Evolutionary conservation across 176 grass and related monocot species (phyloP), one percentile per base, ranked within the genome.

Genomic region (Dendrocalamus sinicus): DNA sequence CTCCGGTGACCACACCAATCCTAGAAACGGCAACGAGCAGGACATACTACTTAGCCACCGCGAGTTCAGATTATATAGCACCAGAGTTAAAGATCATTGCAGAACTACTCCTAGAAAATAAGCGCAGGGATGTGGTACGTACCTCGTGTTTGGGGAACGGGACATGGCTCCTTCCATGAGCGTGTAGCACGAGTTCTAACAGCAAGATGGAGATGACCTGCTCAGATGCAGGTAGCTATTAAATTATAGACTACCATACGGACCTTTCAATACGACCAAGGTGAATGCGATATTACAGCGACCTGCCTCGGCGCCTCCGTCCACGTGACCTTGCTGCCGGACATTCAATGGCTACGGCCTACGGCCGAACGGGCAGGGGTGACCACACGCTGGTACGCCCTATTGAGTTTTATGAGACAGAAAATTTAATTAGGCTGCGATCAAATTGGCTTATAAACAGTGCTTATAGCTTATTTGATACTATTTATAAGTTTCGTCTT

Each of bases 1-100:
- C 90, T 0, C 92, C 93, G 22, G 93, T 95, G 11, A 95, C 93
- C 37, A 95, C 46, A 0, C 79, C 93, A 51, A 95, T 88, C 57
- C 93, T 93, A 48, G 19, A 20, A 20, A 17, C 51, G 59, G 17
- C 40, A 41, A 41, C 40, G 40, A 7, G 40, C 5, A 41, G 40
- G 40, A 41, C 40, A 41, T 41, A 41, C 40, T 41, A 41, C 40
- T 41, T 41, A 7, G 5, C 40, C 7, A 7, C 40, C 40, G 7
- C 7, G 40, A 41, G 7, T 41, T 7, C 19, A n/a, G 32, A 60
- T 59, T 39, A 68, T 22, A 37, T 3, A 26, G 28, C 3, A 60
- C 39, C 7, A 2, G 50, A 41, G 20, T 43, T 57, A 16, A 71
- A 23, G 57, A 11, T 23, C 57, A 11, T 10, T n/a, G 65, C 0